A percentile compares a stretch with the other conserved stretches of the same genome.
phyloP scores from a whole-genome alignment of 2,329 filamentous ascomycete species.

The Trichophyton mentagrophytes region DNA sequence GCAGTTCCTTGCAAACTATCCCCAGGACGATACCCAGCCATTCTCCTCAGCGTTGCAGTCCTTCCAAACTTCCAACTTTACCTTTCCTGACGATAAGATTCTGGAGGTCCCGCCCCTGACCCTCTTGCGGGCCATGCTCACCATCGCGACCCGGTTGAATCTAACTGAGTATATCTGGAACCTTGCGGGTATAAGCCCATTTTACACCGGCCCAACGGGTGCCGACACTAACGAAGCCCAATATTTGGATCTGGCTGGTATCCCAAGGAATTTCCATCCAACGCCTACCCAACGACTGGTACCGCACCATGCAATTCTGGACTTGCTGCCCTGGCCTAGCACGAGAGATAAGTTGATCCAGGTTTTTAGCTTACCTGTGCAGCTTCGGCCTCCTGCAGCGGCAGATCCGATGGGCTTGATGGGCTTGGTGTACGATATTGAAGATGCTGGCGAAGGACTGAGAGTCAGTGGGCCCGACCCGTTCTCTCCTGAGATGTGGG shows the following conservation, averaged over 20 bases:
- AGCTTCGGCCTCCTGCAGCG: constrained; percentile 37
- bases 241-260: constrained; percentile 17
- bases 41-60: constrained; percentile 15
- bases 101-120: constrained; percentile 39
- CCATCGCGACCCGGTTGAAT: constrained; percentile 38
- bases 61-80: constrained; percentile 18
- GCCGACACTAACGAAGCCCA: constrained; percentile 16
- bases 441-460: constrained; percentile 42
- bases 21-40: constrained; percentile 8
- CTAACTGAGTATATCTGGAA: constrained; percentile 35
- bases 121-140: constrained; percentile 36
- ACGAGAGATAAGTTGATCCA: constrained; percentile 43
- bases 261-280: constrained; percentile 40
- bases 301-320: constrained; percentile 46
- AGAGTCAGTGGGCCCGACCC: constrained; percentile 40
- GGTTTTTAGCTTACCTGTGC: constrained; percentile 39
- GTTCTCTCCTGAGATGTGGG: constrained; percentile 40
- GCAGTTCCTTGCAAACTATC: constrained; percentile 9
- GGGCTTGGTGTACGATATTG: constrained; percentile 45
- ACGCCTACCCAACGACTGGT: constrained; percentile 38
- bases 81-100: constrained; percentile 37
- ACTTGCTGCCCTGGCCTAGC: constrained; percentile 46
- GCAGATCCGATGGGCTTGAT: constrained; percentile 37
- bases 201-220: constrained; percentile 21
- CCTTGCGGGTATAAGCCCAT: constrained; percentile 37